Conservation (phyloP, 441 rosid species). For the Omphalea diandra region DNA sequence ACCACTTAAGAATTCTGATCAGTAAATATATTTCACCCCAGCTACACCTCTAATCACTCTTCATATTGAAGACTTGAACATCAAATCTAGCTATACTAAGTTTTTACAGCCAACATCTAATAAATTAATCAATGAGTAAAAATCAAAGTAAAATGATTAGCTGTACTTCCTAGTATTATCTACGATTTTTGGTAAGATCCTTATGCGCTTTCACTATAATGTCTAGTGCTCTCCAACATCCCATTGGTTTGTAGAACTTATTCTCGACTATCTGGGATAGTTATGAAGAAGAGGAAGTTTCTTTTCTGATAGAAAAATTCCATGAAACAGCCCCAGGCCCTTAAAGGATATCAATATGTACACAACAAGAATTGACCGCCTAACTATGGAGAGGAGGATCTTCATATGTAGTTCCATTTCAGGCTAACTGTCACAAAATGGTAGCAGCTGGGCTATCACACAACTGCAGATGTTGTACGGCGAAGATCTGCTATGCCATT, state of each 20-base stretch:
- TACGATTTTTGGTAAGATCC: slow-evolving; percentile 22
- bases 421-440: slow-evolving; percentile 10
- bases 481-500: slow-evolving; percentile 58
- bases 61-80: slow-evolving; percentile 27
- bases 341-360: slow-evolving; percentile 31
- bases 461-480: slow-evolving; percentile 82
- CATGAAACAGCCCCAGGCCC: slow-evolving; percentile 17
- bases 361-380: slow-evolving; percentile 24
- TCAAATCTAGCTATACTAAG: slow-evolving; percentile 28
- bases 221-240: slow-evolving; percentile 9
- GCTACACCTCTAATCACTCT: slow-evolving; percentile 34
- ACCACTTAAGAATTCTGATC: slow-evolving; percentile 4
- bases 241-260: slow-evolving; percentile 18
- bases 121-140: slow-evolving; percentile 26
- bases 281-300: too few species aligned
- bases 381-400: not conserved
- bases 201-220: not conserved
- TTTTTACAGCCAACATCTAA: slow-evolving; percentile 23
- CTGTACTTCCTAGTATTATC: slow-evolving; percentile 30
- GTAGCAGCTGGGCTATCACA: slow-evolving; percentile 33
- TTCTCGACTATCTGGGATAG: too few species aligned
- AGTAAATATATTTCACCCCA: slow-evolving; percentile 16
- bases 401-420: not conserved
- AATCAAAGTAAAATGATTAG: slow-evolving; percentile 21
- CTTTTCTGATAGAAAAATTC: slow-evolving; percentile 15